Evolutionary conservation across 345 rosid genomes (phyloP).

Genomic region (Passiflora organensis): DNA sequence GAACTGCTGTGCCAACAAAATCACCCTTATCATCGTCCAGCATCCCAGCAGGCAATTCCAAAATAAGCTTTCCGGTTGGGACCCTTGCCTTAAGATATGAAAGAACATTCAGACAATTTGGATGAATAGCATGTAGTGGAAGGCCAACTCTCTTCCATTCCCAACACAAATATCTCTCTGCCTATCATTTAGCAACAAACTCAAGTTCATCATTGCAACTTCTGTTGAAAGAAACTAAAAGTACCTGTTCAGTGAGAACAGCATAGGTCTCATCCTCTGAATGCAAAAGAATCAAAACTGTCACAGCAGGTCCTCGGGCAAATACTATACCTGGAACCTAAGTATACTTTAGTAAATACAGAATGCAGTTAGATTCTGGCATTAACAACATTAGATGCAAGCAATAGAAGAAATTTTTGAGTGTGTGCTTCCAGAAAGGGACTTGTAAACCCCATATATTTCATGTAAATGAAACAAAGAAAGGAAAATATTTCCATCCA

Average conservation of each 20-base stretch:
- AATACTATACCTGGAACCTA: conserved; percentile 98
- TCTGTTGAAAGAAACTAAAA: neutral
- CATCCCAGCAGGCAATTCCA: conserved; percentile 98
- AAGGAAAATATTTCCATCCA: too few relatives aligned
- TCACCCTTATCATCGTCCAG: conserved; percentile 79
- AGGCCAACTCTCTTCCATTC: neutral
- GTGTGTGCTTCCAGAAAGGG: neutral
- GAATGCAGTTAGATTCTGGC: conserved; percentile 1
- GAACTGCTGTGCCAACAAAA: conserved; percentile 87
- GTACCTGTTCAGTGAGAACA: conserved; percentile 90
- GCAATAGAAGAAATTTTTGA: neutral
- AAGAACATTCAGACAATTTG: conserved; percentile 5
- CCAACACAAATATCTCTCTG: too few relatives aligned
- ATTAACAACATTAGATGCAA: neutral
- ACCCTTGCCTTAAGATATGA: conserved; percentile 63
- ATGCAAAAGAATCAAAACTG: conserved; percentile 76
- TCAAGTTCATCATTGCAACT: neutral
- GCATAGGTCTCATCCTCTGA: conserved; percentile 64
- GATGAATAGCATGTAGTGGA: neutral
- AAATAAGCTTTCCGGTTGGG: conserved; percentile 66
- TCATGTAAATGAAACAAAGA: too few relatives aligned
- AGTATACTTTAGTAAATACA: conserved; percentile 29
- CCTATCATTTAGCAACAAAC: neutral
- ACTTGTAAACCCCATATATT: neutral
- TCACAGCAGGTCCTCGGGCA: conserved; percentile 87